Evolutionary conservation across 441 rosid genomes (phyloP), one percentile per base, ranked within the genome.

Genomic region (Manihot esculenta): DNA sequence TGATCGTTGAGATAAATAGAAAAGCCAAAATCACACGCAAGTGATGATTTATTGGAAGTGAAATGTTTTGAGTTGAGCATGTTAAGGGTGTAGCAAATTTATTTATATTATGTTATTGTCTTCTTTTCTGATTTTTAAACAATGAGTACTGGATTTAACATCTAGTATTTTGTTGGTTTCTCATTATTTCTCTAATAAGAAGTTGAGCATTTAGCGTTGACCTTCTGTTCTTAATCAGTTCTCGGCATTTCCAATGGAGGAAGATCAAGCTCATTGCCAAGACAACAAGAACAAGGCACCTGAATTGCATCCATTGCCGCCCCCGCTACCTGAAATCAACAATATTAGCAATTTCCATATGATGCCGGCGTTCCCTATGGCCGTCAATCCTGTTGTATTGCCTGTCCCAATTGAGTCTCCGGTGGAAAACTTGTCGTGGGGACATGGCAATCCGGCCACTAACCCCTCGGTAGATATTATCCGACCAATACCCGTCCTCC

Each of bases 211-310:
- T 9, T 66, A 51, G 53, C 18, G 18, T 70, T 64, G 62, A 64
- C 41, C 20, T n/a, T 68, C 33, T n/a, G n/a, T 24, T 48, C 23
- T 62, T 53, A 56, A 55, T 71, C 78, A 82, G 95, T 85, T 81
- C 20, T 51, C 81, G 20, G 78, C 82, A 62, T 67, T 60, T 78
- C 64, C 85, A 56, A 85, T 78, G 86, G 86, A 82, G 54, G 86
- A 82, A 68, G 86, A 81, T 51, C 78, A 72, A 58, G 66, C 61
- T 53, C 60, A 55, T 72, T 64, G 38, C n/a, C 80, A 62, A 48
- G 75, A 80, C 17, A 65, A 53, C 23, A 60, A 78, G 15, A 56
- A 27, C 38, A 50, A 38, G 1, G 9, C 70, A 71, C 45, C 81
- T 24, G 71, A 30, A 41, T 44, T 78, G 7, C 73, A 70, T 62